Base-by-base conservation (phyloP, 75 land plant genomes). In the Selaginella moellendorffii region DNA sequence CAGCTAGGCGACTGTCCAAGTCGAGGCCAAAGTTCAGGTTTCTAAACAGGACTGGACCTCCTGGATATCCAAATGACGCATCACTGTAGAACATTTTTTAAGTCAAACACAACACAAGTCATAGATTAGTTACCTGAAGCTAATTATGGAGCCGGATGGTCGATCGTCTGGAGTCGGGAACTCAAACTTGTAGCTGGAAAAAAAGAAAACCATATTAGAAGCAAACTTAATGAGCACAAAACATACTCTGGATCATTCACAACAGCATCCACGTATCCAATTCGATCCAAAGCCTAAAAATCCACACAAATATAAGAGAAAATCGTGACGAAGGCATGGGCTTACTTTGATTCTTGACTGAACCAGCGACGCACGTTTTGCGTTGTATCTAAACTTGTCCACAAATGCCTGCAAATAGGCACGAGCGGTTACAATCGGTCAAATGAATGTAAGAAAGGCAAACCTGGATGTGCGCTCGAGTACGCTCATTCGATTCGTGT, bases 51-150 rank as follows among this genome's bases (percentile, higher is more conserved):
- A 76, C 1, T 21, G 96, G 98, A 2, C 96, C 98, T 2, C 90
- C 90, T 51, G 96, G 90, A 74, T 93, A 93, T n/a, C 87, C 96
- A 85, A 93, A 93, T 53, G 96, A 85, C 42, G 96, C 98, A 85
- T 93, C 98, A 74, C 98, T 93, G 83, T 72, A 78, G 64, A 65
- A 61, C 25, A 61, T 17, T 17, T 20, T 24, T 25, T 26, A 61
- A 17, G 36, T 27, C 2, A 69, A 61, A 5, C 5, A 5, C 14
- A 36, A 36, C 14, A 36, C 46, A 36, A 5, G 14, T 36, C 5
- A 36, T 5, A 36, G 46, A 56, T 5, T 9, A 19, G 53, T n/a
- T 26, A 92, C 97, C 95, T 93, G 87, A 93, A 93, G 71, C 98
- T 93, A 67, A 93, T 93, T 19, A 93, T 93, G 19, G 98, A 89